Base-by-base conservation (phyloP, 257 asterid species). In the Scutellaria baicalensis region DNA sequence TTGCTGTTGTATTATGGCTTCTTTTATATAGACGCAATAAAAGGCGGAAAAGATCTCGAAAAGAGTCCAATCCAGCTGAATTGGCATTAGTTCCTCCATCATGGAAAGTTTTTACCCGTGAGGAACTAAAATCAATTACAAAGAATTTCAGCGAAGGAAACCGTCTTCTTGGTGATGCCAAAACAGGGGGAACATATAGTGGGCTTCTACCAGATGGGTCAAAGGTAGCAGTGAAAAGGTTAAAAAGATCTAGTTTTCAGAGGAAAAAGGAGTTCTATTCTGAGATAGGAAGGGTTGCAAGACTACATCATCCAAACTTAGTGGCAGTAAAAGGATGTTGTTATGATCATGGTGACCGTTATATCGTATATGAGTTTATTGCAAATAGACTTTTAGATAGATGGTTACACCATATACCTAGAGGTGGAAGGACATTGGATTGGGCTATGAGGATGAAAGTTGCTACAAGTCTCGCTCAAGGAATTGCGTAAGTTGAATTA, bases 291-390 rank as follows among this genome's bases (percentile, higher is more conserved):
- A 84, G 96, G 79, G 91, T 90, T 49, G 95, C 98, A 49, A 90
- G 92, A 76, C 83, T 93, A 33, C 95, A 89, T 80, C 96, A 93
- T 81, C 91, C 97, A 65, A 93, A 85, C 85, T 77, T 93, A 73
- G 98, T 93, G 75, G 89, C 94, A 66, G 76, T 93, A 49, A 93
- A 90, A 82, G 98, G 98, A 67, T 90, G 98, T 71, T 90, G 97
- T 74, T 93, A 93, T 77, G 93, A 86, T 79, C 95, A 90, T 18
- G 96, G 97, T 1, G 96, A 90, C 77, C 97, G 98, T 50, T 90
- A 85, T 64, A 93, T 93, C 65, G 91, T 93, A 12, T 93, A 90
- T 8, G 98, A 93, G 83, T 93, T 90, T 76, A 82, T 89, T 63
- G 85, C 75, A 58, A 90, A 85, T 82, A 97, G 98, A 54, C 98